Evolutionary conservation across 1,139 yeast species (phyloP).

Genomic region (Magnusiomyces paraingens): DNA sequence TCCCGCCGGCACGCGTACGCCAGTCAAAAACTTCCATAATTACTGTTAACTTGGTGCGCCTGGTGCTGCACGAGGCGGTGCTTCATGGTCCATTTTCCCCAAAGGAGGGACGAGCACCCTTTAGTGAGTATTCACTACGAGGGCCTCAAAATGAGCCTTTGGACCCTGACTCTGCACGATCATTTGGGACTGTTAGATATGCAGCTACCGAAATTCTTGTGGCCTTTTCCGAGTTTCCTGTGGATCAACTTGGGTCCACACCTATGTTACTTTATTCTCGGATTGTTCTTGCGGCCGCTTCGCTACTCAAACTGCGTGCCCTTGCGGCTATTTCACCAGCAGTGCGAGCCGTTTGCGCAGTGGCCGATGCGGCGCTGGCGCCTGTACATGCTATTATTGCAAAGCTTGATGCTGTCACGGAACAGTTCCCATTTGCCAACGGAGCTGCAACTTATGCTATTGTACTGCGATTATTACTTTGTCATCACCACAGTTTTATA

Average conservation of each 20-base stretch:
- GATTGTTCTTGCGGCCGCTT: constrained; percentile 61
- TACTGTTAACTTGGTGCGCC: constrained; percentile 24
- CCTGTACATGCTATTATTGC: constrained; percentile 23
- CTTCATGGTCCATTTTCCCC: constrained; percentile 32
- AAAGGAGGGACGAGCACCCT: constrained; percentile 32
- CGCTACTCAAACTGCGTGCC: constrained; percentile 53
- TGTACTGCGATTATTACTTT: constrained; percentile 26
- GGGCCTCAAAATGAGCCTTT: constrained; percentile 16
- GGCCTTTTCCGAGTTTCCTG: constrained; percentile 15
- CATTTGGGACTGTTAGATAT: constrained; percentile 17
- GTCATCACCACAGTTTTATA: constrained; percentile 16
- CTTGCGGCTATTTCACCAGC: constrained; percentile 50
- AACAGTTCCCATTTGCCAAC: constrained; percentile 24
- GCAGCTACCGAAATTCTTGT: constrained; percentile 23
- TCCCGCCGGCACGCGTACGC: neutral
- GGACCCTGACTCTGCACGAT: neutral
- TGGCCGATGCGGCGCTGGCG: constrained; percentile 38
- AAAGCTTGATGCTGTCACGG: constrained; percentile 22
- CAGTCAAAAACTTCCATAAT: constrained; percentile 6
- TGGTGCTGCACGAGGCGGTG: constrained; percentile 50
- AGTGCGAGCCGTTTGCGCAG: constrained; percentile 32
- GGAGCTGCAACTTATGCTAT: constrained; percentile 24
- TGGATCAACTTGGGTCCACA: constrained; percentile 39
- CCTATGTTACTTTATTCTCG: constrained; percentile 63
- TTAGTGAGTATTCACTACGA: constrained; percentile 32